Conservation (phyloP, 192 early-diverging fungal genomes). For the Spizellomyces sp. region DNA sequence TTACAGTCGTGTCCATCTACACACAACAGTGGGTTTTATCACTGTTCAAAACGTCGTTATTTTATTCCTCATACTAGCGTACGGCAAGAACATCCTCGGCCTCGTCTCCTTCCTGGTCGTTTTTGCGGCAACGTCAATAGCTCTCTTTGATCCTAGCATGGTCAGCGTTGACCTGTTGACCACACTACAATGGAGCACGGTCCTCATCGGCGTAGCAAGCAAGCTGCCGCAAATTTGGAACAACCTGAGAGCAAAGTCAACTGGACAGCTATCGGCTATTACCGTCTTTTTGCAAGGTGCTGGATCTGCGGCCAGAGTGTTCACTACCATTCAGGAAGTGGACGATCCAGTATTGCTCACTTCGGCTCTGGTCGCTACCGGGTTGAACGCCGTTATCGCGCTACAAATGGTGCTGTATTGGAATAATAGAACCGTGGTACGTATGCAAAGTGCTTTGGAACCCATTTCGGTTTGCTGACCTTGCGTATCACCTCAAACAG, state of each 20-base stretch:
- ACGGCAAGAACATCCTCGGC: slow-evolving; percentile 33
- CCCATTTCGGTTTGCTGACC: too few relatives aligned
- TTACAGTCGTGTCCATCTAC: not conserved
- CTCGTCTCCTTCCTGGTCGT: slow-evolving; percentile 34
- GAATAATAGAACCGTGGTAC: not conserved
- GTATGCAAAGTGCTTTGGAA: too few relatives aligned
- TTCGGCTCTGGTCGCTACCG: slow-evolving; percentile 66
- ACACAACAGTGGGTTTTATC: slow-evolving; percentile 67
- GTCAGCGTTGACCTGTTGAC: slow-evolving; percentile 55
- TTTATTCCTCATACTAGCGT: slow-evolving; percentile 48
- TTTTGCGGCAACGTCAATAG: slow-evolving; percentile 50
- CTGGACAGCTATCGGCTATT: slow-evolving; percentile 90
- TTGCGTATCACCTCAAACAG: too few relatives aligned
- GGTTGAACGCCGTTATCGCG: slow-evolving; percentile 69
- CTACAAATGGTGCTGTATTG: slow-evolving; percentile 39
- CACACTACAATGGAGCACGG: slow-evolving; percentile 72
- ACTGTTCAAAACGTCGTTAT: slow-evolving; percentile 83
- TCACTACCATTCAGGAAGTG: slow-evolving; percentile 91
- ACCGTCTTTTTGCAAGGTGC: slow-evolving; percentile 87
- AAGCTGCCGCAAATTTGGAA: slow-evolving; percentile 89
- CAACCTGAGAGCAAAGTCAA: slow-evolving; percentile 80
- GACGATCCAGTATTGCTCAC: slow-evolving; percentile 78
- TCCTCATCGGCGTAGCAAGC: slow-evolving; percentile 76
- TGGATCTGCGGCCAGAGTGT: slow-evolving; percentile 84
- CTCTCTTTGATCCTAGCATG: slow-evolving; percentile 54